These are phyloP conservation scores for Cucurbita ficifolia DNA, from an alignment of 306 rosid species.

Conservation along the genomic window DNA sequence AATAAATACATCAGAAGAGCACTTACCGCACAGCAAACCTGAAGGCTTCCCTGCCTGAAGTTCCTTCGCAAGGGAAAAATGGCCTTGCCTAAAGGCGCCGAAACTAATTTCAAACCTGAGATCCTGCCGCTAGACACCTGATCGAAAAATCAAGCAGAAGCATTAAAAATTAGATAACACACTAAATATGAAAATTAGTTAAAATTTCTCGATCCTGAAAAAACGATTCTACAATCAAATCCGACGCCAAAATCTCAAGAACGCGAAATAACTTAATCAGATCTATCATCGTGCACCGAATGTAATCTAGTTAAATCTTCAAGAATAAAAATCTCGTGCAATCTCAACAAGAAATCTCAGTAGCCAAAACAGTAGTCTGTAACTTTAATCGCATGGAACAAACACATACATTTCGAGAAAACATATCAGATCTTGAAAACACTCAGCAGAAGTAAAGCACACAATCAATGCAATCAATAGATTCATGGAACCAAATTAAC, in stretches of 20 bases:
- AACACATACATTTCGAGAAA: background rate
- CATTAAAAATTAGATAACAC: constrained; percentile 1
- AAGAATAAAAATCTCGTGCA: too few species aligned
- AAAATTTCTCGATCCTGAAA: background rate
- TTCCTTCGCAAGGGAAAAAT: constrained; percentile 35
- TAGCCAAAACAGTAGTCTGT: background rate
- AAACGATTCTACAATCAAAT: background rate
- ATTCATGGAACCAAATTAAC: background rate
- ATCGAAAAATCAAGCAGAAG: constrained; percentile 16
- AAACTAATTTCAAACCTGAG: constrained; percentile 38
- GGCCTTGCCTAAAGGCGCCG: constrained; percentile 35
- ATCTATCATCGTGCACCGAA: background rate
- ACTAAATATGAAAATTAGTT: background rate
- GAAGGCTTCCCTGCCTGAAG: constrained; percentile 29
- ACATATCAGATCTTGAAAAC: background rate
- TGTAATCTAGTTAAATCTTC: background rate
- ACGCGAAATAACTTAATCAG: background rate
- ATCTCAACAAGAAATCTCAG: background rate
- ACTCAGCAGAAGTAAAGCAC: background rate
- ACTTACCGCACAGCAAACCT: constrained; percentile 53
- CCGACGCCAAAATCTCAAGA: background rate
- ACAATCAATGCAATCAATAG: too few species aligned
- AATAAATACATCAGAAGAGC: background rate
- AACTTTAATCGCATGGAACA: background rate
- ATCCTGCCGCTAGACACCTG: constrained; percentile 37